Base-by-base conservation (phyloP, 345 rosid genomes). In the Geranium rotundifolium region DNA sequence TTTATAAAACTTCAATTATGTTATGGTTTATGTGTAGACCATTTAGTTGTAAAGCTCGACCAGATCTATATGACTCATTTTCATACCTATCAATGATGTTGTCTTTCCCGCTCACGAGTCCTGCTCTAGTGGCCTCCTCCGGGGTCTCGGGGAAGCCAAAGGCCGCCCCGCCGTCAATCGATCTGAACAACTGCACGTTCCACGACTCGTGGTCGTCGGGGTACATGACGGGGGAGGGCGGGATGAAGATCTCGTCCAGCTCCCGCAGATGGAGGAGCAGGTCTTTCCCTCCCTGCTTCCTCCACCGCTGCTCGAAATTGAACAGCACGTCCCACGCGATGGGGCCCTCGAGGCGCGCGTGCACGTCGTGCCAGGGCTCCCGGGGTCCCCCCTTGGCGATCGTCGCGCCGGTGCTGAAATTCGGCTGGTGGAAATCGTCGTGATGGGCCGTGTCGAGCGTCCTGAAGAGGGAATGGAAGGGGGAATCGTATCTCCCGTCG, bases 301-400 rank as follows among this genome's bases (percentile, higher is more conserved):
- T 90, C 99, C 99, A 90, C 72, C 99, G 80, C 76, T 90, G 99
- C 79, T 90, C 99, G 65, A 93, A 93, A 63, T 93, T 93, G 63
- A 75, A 90, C 75, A 93, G 66, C 8, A 93, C 97, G 61, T 93
- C 99, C 99, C 99, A 93, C n/a, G 99, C 99, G 63, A 93, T 70
- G 34, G 96, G 96, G 63, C 99, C 99, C 77, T 93, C 99, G 15
- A 93, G 95, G 54, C 91, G 83, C 52, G 88, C 90, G 65, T 93
- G 99, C 65, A 90, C 88, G 70, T 90, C 99, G 58, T 93, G 99
- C 99, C 99, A 93, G 8, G 99, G 99, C 71, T 93, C 97, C 81
- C 97, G 81, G 17, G 99, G 99, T 68, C 99, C 99, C 0, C 99
- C 99, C 75, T 93, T 93, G 61, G 81, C 77, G 64, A 93, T 88